Evolutionary conservation across 129 eudicot genomes (phyloP), one percentile per base, ranked within the genome.

Genomic region (Logfia minima): DNA sequence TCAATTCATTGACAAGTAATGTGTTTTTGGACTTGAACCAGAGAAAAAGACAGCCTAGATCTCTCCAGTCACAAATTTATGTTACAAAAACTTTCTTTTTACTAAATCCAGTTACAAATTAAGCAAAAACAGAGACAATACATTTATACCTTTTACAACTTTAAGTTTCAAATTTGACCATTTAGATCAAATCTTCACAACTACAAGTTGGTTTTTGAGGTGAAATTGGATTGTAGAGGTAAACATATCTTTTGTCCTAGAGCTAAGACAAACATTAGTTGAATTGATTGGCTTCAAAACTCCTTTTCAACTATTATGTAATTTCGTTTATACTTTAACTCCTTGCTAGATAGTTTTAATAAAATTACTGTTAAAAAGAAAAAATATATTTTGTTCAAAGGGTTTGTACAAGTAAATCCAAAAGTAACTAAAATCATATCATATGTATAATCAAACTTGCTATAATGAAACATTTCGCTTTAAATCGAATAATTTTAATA

Each of bases 31-130:
- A 16, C 23, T 51, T 48, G 45, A 73, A 80, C 64, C 69, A 43
- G 6, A 75, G 84, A 81, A 76, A 75, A 68, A 14, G 76, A 81
- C 84, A 75, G 28, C 80, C 76, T 75, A 75, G 37, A 75, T 75
- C 70, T 74, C 64, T 71, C 14, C 39, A 51, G 61, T 81, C 76
- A 67, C 80, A 41, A 67, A 28, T 29, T 28, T 74, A 31, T 60
- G 48, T 19, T 53, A 39, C 72, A 43, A 58, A 58, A 67, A 17
- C 48, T 61, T 64, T 19, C 83, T 67, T 63, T 79, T 72, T 63
- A 71, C 77, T 70, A 70, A 28, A 70, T 78, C 82, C 65, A 79
- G 63, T 48, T 63, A 22, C 66, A 79, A 48, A 43, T 43, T 1
- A 52, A 61, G 26, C n/a, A 34, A 45, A 31, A 32, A 3, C 70